Evolutionary conservation across 31 red algal genomes (phyloP).

Genomic region (Endocladia muricata): DNA sequence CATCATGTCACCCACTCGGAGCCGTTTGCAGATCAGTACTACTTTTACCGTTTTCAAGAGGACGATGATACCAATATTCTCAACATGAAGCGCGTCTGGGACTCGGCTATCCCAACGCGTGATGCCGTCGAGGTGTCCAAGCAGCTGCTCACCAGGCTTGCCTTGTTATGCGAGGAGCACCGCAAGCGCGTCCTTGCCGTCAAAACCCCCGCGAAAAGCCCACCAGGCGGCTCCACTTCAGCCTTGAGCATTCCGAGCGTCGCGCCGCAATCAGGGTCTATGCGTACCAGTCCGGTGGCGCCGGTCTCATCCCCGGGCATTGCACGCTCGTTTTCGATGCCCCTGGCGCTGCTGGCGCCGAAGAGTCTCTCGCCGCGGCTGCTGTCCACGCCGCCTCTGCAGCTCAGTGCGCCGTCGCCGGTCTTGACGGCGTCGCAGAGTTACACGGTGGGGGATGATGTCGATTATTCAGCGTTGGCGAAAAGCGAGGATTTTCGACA

Average conservation of each 20-base stretch:
- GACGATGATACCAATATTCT: constrained; percentile 90
- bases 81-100: constrained; percentile 99
- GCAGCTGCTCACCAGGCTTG: constrained; percentile 85
- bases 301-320: background rate
- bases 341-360: background rate
- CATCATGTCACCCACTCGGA: constrained; percentile 95
- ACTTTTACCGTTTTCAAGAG: constrained; percentile 97
- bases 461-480: constrained; percentile 78
- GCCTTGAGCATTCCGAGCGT: background rate
- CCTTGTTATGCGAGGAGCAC: constrained; percentile 84
- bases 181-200: constrained; percentile 63
- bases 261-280: background rate
- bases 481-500: constrained; percentile 81
- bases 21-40: constrained; percentile 80
- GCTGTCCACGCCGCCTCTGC: background rate
- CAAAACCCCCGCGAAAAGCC: background rate
- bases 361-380: background rate
- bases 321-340: background rate
- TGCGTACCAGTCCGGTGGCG: background rate
- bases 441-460: constrained; percentile 35
- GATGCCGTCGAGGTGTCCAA: constrained; percentile 76
- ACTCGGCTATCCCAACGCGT: constrained; percentile 61
- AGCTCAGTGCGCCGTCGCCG: background rate
- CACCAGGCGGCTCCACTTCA: background rate
- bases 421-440: background rate